Base-by-base conservation (phyloP, 345 rosid genomes). In the Odontarrhena argentea region DNA sequence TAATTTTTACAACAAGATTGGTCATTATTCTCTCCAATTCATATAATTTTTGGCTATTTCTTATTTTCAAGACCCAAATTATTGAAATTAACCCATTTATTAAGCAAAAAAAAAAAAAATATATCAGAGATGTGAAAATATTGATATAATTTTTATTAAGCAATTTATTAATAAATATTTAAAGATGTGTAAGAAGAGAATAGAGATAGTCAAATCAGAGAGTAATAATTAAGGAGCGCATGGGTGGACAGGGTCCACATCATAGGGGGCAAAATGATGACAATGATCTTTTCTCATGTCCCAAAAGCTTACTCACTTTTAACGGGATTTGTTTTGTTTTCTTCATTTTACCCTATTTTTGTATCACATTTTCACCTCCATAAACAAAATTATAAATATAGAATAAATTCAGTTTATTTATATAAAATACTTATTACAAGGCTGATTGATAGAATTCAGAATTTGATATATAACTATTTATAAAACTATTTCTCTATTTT, bases 201-300 rank as follows among this genome's bases (percentile, higher is more conserved):
- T n/a, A 1, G 3, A 10, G 63, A 71, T 42, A 48, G 65, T 71
- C 70, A 71, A 64, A 71, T 71, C 70, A 71, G 56, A 59, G 60
- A 50, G 76, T 72, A 72, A 64, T 72, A 65, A 72, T 32, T 59
- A 28, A 34, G 77, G 36, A 73, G 53, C 72, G 77, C 77, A 73
- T 73, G 77, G 72, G 72, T 73, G 67, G 44, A 6, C 11, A 60
- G 71, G 57, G 68, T 66, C 77, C 77, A 73, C 77, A 45, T 58
- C 72, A 66, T 8, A 73, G 77, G 77, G 68, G 68, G 37, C 72
- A 73, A 73, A 73, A 66, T 73, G 77, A 73, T 73, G 72, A 66
- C 57, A 42, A 44, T 28, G 57, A 73, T 66, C 63, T 73, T 73
- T 73, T 73, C 50, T 52, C 1, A 59, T 66, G 62, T 47, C 63